Percentiles rank a stretch among this genome's conserved stretches.
Conservation (phyloP, 2,329 filamentous ascomycete species). For the Emmonsia crescens region DNA sequence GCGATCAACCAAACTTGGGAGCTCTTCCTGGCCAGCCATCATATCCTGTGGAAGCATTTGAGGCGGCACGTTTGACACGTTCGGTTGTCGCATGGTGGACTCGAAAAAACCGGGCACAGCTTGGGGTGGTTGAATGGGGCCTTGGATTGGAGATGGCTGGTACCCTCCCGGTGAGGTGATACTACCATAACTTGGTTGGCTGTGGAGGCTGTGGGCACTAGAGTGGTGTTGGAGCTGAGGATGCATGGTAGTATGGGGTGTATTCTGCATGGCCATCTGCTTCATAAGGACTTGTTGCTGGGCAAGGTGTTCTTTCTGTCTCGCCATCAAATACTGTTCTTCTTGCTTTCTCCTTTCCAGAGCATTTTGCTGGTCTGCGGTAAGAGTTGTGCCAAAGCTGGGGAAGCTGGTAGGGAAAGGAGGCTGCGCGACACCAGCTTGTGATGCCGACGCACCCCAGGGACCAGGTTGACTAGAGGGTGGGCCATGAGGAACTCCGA, state of each 20-base stretch:
- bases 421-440: slow-evolving; percentile 57
- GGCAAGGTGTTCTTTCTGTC: slow-evolving; percentile 85
- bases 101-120: slow-evolving; percentile 63
- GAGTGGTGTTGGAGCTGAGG: slow-evolving; percentile 76
- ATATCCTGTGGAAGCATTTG: slow-evolving; percentile 32
- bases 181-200: slow-evolving; percentile 91
- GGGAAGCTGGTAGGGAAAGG: slow-evolving; percentile 91
- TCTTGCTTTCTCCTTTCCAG: slow-evolving; percentile 94
- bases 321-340: slow-evolving; percentile 92
- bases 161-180: slow-evolving; percentile 76
- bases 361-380: slow-evolving; percentile 95
- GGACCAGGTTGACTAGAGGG: slow-evolving; percentile 43
- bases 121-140: slow-evolving; percentile 46
- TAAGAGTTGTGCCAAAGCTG: slow-evolving; percentile 90
- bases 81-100: slow-evolving; percentile 36
- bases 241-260: slow-evolving; percentile 42
- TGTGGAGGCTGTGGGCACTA: slow-evolving; percentile 90
- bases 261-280: slow-evolving; percentile 56
- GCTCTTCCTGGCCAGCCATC: slow-evolving; percentile 58
- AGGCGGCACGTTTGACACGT: slow-evolving; percentile 23
- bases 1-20: slow-evolving; percentile 53
- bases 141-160: slow-evolving; percentile 49
- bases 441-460: slow-evolving; percentile 27
- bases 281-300: slow-evolving; percentile 72
- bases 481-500: slow-evolving; percentile 83